phyloP scores from a whole-genome alignment of 768 basidiomycete species.

The Macrolepiota dolichaula region DNA sequence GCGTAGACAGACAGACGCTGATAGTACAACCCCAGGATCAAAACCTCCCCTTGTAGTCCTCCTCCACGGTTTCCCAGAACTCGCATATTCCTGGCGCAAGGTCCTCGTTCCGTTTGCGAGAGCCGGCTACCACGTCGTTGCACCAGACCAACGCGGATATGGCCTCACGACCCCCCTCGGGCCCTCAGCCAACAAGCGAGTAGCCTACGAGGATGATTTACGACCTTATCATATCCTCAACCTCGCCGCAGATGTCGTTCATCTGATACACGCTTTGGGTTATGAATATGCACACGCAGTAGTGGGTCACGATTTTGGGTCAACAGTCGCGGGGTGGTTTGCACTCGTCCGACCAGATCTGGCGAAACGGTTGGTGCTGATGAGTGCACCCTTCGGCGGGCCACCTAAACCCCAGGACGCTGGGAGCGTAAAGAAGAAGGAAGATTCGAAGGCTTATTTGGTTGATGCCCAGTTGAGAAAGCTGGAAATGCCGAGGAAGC shows the following conservation, averaged over 20 bases:
- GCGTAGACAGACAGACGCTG: neutral
- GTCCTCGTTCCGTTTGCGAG: conserved; percentile 46
- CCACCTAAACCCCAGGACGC: conserved; percentile 27
- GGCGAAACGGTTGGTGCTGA: conserved; percentile 52
- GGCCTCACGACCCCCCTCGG: conserved; percentile 32
- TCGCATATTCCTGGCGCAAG: conserved; percentile 65
- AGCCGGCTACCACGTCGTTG: conserved; percentile 58
- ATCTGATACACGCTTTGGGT: conserved; percentile 49
- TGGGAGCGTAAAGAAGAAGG: conserved; percentile 5
- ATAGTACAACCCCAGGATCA: conserved; percentile 6
- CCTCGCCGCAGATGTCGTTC: conserved; percentile 46
- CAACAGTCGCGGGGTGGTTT: conserved; percentile 48
- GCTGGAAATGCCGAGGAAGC: conserved; percentile 51
- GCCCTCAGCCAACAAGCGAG: conserved; percentile 3
- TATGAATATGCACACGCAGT: conserved; percentile 44
- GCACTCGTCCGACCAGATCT: conserved; percentile 54
- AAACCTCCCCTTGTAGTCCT: conserved; percentile 49
- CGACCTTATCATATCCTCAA: conserved; percentile 48
- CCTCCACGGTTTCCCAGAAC: conserved; percentile 65
- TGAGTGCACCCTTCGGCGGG: conserved; percentile 57
- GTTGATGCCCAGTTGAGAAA: conserved; percentile 28
- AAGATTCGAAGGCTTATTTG: conserved; percentile 14
- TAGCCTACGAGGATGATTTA: conserved; percentile 47
- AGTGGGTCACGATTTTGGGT: conserved; percentile 63
- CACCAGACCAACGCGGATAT: conserved; percentile 58